These are phyloP conservation scores for Polygonum aviculare DNA, from an alignment of 148 eudicot genomes.

Conservation along the genomic window DNA sequence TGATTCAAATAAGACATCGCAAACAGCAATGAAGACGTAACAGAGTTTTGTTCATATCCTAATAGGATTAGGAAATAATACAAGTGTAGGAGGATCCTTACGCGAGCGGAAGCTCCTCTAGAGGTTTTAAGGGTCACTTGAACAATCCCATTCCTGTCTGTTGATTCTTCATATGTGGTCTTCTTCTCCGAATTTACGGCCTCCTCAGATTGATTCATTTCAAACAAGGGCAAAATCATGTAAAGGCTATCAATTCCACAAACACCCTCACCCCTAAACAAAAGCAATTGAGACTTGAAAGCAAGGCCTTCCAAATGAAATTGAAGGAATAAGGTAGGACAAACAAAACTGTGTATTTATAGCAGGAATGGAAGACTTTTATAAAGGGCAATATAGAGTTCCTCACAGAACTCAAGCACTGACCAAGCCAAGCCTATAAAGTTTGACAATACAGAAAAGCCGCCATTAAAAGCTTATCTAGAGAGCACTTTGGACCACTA, in stretches of 20 bases:
- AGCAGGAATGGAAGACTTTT: slow-evolving; percentile 7
- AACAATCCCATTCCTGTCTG: slow-evolving; percentile 12
- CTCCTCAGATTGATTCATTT: slow-evolving; percentile 48
- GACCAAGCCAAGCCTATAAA: slow-evolving; percentile 7
- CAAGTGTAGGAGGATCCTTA: slow-evolving; percentile 4
- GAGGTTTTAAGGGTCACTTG: slow-evolving; percentile 7
- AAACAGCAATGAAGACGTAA: not conserved
- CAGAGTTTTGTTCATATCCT: not conserved
- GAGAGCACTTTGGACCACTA: slow-evolving; percentile 10
- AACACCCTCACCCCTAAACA: not conserved
- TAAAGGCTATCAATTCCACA: slow-evolving; percentile 7
- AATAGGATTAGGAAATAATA: not conserved
- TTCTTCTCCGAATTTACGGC: slow-evolving; percentile 23
- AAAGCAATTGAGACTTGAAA: not conserved
- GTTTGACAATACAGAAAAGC: slow-evolving; percentile 8
- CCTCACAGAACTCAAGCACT: slow-evolving; percentile 5
- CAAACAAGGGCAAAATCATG: slow-evolving; percentile 15
- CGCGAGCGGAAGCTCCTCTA: slow-evolving; percentile 12
- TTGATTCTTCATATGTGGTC: not conserved
- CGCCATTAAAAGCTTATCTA: slow-evolving; percentile 8
- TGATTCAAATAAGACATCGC: not conserved
- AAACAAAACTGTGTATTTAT: not conserved
- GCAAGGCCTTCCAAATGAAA: not conserved
- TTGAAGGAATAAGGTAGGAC: not conserved
- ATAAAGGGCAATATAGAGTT: not conserved